Evolutionary conservation across 768 basidiomycete genomes (phyloP).

Genomic region (Naganishia vishniacii): DNA sequence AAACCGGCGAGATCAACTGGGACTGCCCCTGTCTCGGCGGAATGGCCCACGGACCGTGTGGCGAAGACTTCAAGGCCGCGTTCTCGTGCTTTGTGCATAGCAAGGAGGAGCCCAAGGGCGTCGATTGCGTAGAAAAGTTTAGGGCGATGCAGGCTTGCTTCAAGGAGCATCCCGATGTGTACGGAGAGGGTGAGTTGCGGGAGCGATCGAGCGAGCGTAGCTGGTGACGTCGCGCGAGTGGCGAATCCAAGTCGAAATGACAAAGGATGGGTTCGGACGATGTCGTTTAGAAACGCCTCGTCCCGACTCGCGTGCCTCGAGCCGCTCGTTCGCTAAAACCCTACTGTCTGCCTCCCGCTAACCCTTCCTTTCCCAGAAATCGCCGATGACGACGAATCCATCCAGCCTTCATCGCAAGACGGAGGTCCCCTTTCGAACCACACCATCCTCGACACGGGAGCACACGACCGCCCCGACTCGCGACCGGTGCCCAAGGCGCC

Average conservation of each 20-base stretch:
- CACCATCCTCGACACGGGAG: background rate
- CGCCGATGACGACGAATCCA: slow-evolving; percentile 35
- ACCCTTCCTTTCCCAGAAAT: slow-evolving; percentile 31
- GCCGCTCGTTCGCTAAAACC: no score
- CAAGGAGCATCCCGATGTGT: slow-evolving; percentile 89
- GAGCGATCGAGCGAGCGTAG: background rate
- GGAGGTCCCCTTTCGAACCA: slow-evolving; percentile 2
- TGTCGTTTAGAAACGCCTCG: no score
- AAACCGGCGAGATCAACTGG: slow-evolving; percentile 99
- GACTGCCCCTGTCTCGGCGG: slow-evolving; percentile 98
- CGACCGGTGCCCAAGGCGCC: slow-evolving; percentile 27
- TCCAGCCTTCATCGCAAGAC: slow-evolving; percentile 16
- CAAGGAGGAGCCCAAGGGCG: slow-evolving; percentile 91
- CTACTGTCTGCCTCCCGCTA: background rate
- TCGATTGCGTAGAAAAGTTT: slow-evolving; percentile 97
- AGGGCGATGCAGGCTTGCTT: slow-evolving; percentile 97
- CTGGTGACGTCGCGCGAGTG: no score
- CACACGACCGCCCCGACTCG: slow-evolving; percentile 16
- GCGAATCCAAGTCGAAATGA: no score
- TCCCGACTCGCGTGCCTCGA: no score
- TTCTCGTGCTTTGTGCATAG: slow-evolving; percentile 96
- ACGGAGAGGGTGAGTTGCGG: slow-evolving; percentile 70
- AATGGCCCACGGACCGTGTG: slow-evolving; percentile 97
- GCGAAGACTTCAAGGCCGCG: slow-evolving; percentile 82
- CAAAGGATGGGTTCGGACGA: no score